Percentiles rank a stretch among this genome's conserved stretches.
phyloP scores from a whole-genome alignment of 2,329 filamentous ascomycete species.

The Didymella pomorum region DNA sequence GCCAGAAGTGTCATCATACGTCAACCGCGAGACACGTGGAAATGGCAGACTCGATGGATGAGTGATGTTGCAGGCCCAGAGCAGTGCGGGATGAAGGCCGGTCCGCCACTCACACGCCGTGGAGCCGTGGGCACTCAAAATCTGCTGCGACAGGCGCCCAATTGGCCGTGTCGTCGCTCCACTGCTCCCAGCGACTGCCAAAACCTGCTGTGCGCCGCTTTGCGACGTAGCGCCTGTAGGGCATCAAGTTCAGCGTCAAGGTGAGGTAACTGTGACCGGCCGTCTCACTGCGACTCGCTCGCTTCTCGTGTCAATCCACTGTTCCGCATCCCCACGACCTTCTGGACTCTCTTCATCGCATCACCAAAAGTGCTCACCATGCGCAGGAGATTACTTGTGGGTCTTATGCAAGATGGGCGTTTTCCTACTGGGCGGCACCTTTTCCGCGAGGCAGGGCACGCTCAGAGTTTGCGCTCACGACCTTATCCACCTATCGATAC shows the following conservation, averaged over 20 bases:
- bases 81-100: slow-evolving; percentile 10
- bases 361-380: slow-evolving; percentile 32
- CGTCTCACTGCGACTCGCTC: slow-evolving; percentile 26
- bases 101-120: slow-evolving; percentile 18
- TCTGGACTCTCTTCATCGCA: slow-evolving; percentile 34
- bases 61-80: slow-evolving; percentile 4
- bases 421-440: slow-evolving; percentile 30
- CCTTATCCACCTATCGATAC: slow-evolving; percentile 49
- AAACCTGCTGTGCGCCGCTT: slow-evolving; percentile 34
- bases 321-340: slow-evolving; percentile 32
- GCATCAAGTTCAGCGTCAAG: slow-evolving; percentile 27
- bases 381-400: slow-evolving; percentile 48
- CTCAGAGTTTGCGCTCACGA: slow-evolving; percentile 35
- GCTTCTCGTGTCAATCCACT: slow-evolving; percentile 21
- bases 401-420: slow-evolving; percentile 25
- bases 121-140: slow-evolving; percentile 24
- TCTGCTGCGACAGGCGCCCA: slow-evolving; percentile 23
- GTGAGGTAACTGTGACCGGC: slow-evolving; percentile 28
- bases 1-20: slow-evolving; percentile 4
- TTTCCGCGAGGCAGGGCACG: slow-evolving; percentile 36
- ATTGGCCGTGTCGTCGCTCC: slow-evolving; percentile 30
- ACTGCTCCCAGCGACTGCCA: slow-evolving; percentile 30
- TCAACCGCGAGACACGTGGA: slow-evolving; percentile 27
- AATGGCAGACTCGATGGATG: slow-evolving; percentile 15
- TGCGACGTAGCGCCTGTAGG: slow-evolving; percentile 28